Percentiles rank a stretch among this genome's conserved stretches.
Conservation (phyloP, 108 stramenopile species). For the Heterococcus sp. region DNA sequence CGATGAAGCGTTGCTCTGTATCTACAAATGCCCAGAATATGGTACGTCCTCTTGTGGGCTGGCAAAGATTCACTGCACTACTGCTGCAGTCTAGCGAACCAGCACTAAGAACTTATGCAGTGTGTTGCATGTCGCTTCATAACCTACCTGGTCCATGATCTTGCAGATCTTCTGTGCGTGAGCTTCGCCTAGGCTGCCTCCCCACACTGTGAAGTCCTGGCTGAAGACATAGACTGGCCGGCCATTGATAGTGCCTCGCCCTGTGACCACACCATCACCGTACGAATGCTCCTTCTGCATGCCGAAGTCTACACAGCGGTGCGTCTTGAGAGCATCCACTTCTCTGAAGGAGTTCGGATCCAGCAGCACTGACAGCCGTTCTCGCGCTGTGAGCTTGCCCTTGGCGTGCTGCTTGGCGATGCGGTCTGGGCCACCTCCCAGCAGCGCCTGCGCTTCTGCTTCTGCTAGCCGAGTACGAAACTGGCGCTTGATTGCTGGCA, state of each 20-base stretch:
- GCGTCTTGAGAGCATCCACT: conserved; percentile 86
- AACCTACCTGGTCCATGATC: conserved; percentile 90
- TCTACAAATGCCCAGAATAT: too few species aligned
- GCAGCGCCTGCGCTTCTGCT: conserved; percentile 61
- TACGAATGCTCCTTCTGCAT: conserved; percentile 78
- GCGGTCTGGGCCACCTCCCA: conserved; percentile 80
- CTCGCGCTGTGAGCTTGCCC: conserved; percentile 96
- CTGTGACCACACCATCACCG: conserved; percentile 88
- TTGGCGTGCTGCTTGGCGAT: conserved; percentile 79
- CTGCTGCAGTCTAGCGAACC: too few species aligned
- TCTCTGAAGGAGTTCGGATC: conserved; percentile 87
- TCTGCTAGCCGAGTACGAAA: conserved; percentile 71
- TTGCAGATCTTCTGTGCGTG: conserved; percentile 99
- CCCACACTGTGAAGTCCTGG: conserved; percentile 98
- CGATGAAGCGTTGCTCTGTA: too few species aligned
- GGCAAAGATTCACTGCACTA: too few species aligned
- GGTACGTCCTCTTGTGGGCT: too few species aligned
- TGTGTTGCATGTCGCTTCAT: too few species aligned
- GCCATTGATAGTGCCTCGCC: conserved; percentile 55
- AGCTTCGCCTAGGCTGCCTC: conserved; percentile 88
- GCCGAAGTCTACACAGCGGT: conserved; percentile 95
- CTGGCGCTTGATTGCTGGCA: conserved; percentile 61
- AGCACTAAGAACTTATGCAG: too few species aligned
- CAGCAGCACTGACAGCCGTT: conserved; percentile 82
- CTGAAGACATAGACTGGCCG: conserved; percentile 81